These are phyloP conservation scores for Talaromyces sp. DNA, from an alignment of 2,329 filamentous ascomycete species.

Conservation along the genomic window DNA sequence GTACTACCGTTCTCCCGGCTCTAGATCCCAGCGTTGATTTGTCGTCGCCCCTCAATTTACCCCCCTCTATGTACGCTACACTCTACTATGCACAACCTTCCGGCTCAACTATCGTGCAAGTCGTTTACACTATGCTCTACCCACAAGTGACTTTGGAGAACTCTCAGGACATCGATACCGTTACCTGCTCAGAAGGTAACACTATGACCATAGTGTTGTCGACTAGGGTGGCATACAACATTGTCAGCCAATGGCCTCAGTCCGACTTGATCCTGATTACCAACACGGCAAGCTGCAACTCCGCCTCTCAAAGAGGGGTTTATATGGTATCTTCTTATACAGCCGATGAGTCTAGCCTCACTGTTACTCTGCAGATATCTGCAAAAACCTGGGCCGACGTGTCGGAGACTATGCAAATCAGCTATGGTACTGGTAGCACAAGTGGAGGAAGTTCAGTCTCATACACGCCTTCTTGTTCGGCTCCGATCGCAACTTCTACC, in stretches of 20 bases:
- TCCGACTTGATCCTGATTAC: slow-evolving; percentile 1
- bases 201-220: neutral
- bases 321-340: slow-evolving; percentile 1
- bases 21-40: neutral
- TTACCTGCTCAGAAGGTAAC: neutral
- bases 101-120: neutral
- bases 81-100: neutral
- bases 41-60: neutral
- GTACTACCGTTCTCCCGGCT: neutral
- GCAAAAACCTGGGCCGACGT: neutral
- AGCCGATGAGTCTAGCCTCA: neutral
- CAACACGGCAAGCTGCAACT: slow-evolving; percentile 2
- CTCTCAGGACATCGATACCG: neutral
- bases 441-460: slow-evolving; percentile 72
- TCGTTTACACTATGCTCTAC: slow-evolving; percentile 5
- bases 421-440: neutral
- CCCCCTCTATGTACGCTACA: neutral
- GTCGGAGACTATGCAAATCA: slow-evolving; percentile 1
- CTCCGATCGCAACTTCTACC: slow-evolving; percentile 26
- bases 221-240: neutral
- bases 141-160: neutral
- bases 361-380: neutral
- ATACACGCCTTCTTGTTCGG: slow-evolving; percentile 67
- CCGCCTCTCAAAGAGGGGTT: neutral
- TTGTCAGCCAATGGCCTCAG: slow-evolving; percentile 1